Percentiles rank a stretch among this genome's conserved stretches.
Evolutionary conservation across 805 yeast species (phyloP).

Genomic region (Ogataea siamensis): DNA sequence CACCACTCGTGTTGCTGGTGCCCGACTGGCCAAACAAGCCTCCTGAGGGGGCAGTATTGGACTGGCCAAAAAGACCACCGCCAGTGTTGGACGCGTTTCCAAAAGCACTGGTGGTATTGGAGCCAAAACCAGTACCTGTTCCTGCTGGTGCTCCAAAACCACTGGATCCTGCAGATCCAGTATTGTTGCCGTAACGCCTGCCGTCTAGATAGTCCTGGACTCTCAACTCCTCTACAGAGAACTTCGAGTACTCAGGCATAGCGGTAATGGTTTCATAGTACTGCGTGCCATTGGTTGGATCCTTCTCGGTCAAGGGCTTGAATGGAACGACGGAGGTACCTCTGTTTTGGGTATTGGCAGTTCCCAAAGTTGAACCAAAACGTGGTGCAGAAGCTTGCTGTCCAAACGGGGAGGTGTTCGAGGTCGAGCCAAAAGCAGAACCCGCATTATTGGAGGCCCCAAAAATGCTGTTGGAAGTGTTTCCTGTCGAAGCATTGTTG

Average conservation of each 20-base stretch:
- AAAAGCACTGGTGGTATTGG: slow-evolving; percentile 19
- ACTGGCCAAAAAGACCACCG: slow-evolving; percentile 47
- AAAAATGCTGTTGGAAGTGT: slow-evolving; percentile 16
- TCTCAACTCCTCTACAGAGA: slow-evolving; percentile 85
- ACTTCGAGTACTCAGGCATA: slow-evolving; percentile 88
- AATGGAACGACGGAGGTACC: slow-evolving; percentile 78
- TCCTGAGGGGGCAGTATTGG: slow-evolving; percentile 26
- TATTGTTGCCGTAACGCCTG: slow-evolving; percentile 52
- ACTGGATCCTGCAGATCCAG: slow-evolving; percentile 11
- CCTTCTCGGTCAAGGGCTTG: slow-evolving; percentile 69
- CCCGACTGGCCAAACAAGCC: slow-evolving; percentile 42
- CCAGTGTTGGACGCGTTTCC: slow-evolving; percentile 30
- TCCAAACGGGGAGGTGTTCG: slow-evolving; percentile 40
- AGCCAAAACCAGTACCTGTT: slow-evolving; percentile 36
- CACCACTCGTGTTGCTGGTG: slow-evolving; percentile 12
- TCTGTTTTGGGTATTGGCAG: slow-evolving; percentile 40
- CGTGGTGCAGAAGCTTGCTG: slow-evolving; percentile 30
- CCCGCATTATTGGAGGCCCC: slow-evolving; percentile 29
- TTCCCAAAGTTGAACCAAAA: slow-evolving; percentile 33
- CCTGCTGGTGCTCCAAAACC: too few species aligned
- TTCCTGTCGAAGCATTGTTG: slow-evolving; percentile 6
- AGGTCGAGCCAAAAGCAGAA: slow-evolving; percentile 31
- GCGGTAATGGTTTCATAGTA: slow-evolving; percentile 72
- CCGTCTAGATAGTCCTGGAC: slow-evolving; percentile 80
- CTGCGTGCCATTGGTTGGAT: slow-evolving; percentile 53